These are phyloP conservation scores for Volvox carteri DNA, from an alignment of 163 green algal genomes.

Conservation along the genomic window DNA sequence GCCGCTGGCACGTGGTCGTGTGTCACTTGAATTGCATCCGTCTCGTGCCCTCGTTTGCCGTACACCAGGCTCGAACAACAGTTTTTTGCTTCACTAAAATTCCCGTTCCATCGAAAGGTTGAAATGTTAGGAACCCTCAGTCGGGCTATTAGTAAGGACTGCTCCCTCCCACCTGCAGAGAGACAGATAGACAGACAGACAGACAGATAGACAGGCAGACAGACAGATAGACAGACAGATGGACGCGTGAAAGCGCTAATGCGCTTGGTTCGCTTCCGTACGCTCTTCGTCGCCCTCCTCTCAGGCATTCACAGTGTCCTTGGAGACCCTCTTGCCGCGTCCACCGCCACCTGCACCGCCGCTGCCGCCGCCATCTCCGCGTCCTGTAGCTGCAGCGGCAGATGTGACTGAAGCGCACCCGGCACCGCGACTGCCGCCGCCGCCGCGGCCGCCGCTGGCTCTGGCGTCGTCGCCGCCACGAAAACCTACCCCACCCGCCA, in stretches of 20 bases:
- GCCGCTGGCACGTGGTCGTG: no score
- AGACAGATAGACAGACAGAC: not conserved
- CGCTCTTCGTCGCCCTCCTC: not conserved
- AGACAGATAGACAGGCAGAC: not conserved
- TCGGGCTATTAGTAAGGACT: not conserved
- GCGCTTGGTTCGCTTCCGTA: not conserved
- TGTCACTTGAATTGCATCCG: no score
- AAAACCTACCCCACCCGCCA: not conserved
- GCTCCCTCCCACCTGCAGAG: not conserved
- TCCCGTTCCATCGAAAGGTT: no score
- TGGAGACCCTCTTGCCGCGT: not conserved
- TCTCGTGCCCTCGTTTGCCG: no score
- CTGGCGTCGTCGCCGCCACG: not conserved
- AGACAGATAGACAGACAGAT: not conserved
- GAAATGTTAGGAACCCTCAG: no score
- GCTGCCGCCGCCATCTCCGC: not conserved
- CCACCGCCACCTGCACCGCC: not conserved
- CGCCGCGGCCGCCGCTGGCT: no score
- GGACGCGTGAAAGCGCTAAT: not conserved
- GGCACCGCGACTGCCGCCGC: no score
- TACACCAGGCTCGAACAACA: no score
- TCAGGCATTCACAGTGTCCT: not conserved
- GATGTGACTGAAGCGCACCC: not conserved
- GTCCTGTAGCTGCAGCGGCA: not conserved
- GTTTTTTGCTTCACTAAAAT: no score